Conservation (phyloP, 2,329 filamentous ascomycete species). For the Mariannaea sp. region DNA sequence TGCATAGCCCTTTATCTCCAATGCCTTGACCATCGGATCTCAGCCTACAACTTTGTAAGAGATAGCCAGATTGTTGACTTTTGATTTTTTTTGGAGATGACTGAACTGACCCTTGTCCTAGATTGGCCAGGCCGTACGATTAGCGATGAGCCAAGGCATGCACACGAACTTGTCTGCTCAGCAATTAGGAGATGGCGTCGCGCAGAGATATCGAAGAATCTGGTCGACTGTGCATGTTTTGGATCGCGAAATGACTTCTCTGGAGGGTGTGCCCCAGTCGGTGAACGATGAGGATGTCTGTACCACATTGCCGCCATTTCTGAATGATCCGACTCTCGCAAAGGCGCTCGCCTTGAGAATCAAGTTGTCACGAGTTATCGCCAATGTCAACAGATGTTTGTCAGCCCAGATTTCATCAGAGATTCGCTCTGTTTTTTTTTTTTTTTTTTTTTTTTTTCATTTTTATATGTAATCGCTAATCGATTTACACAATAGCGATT, state of each 20-base stretch:
- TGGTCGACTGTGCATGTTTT: slow-evolving; percentile 59
- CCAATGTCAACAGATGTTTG: slow-evolving; percentile 35
- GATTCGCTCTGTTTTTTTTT: too few species aligned
- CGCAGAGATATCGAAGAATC: slow-evolving; percentile 51
- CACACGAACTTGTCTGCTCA: slow-evolving; percentile 53
- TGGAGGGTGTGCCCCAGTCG: slow-evolving; percentile 55
- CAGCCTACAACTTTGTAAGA: slow-evolving; percentile 51
- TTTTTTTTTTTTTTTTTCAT: too few species aligned
- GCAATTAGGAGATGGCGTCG: slow-evolving; percentile 44
- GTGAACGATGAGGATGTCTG: slow-evolving; percentile 54
- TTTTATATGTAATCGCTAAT: too few species aligned
- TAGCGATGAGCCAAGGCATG: slow-evolving; percentile 53
- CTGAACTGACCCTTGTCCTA: slow-evolving; percentile 30
- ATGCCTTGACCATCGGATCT: slow-evolving; percentile 50
- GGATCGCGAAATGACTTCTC: slow-evolving; percentile 54
- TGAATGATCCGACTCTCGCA: slow-evolving; percentile 30
- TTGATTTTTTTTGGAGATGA: too few species aligned
- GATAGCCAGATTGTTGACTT: too few species aligned
- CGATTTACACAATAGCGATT: not conserved
- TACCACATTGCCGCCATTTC: slow-evolving; percentile 47
- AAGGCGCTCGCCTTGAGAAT: slow-evolving; percentile 34
- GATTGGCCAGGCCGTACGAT: slow-evolving; percentile 55
- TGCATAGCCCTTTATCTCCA: slow-evolving; percentile 56
- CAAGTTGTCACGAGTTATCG: slow-evolving; percentile 32
- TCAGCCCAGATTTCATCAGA: slow-evolving; percentile 16